A percentile compares a stretch with the other conserved stretches of the same genome.
Evolutionary conservation across 495 filamentous ascomycete genomes (phyloP).

Genomic region (Tuber borchii): DNA sequence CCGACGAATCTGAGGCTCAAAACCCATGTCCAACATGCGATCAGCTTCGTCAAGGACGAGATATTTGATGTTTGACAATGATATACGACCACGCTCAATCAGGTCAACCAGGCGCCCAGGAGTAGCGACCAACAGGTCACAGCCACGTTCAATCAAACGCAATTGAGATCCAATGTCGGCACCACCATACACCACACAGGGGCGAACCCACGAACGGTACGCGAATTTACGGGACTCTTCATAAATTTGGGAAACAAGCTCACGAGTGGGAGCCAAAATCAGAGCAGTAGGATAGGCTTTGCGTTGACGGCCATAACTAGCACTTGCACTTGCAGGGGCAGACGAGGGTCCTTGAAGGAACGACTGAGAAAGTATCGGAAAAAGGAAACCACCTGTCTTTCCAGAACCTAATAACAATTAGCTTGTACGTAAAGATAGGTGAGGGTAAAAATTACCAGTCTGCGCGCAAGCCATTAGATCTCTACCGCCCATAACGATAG

Average conservation of each 20-base stretch:
- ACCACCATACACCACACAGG: slow-evolving; percentile 98
- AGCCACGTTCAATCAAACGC: slow-evolving; percentile 93
- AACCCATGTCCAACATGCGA: slow-evolving; percentile 99
- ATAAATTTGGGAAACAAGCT: slow-evolving; percentile 96
- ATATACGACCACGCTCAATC: slow-evolving; percentile 97
- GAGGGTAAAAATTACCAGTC: slow-evolving; percentile 55
- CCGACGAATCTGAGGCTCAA: slow-evolving; percentile 97
- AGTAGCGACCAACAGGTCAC: slow-evolving; percentile 93
- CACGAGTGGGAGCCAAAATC: slow-evolving; percentile 92
- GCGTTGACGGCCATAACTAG: slow-evolving; percentile 64
- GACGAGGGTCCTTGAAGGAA: slow-evolving; percentile 70
- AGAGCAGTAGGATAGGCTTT: slow-evolving; percentile 95
- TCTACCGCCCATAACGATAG: slow-evolving; percentile 91
- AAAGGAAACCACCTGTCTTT: slow-evolving; percentile 98
- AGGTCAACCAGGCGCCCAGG: slow-evolving; percentile 95
- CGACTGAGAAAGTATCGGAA: slow-evolving; percentile 94
- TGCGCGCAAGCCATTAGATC: slow-evolving; percentile 99
- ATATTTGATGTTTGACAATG: slow-evolving; percentile 92
- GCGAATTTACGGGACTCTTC: slow-evolving; percentile 97
- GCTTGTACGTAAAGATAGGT: not conserved
- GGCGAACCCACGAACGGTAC: slow-evolving; percentile 97
- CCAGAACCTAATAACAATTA: slow-evolving; percentile 55
- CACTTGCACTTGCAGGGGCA: slow-evolving; percentile 54
- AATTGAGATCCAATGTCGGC: slow-evolving; percentile 96
- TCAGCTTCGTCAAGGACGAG: slow-evolving; percentile 98